Base-by-base conservation (phyloP, 2,329 filamentous ascomycete species). In the Diaporthe nobilis region DNA sequence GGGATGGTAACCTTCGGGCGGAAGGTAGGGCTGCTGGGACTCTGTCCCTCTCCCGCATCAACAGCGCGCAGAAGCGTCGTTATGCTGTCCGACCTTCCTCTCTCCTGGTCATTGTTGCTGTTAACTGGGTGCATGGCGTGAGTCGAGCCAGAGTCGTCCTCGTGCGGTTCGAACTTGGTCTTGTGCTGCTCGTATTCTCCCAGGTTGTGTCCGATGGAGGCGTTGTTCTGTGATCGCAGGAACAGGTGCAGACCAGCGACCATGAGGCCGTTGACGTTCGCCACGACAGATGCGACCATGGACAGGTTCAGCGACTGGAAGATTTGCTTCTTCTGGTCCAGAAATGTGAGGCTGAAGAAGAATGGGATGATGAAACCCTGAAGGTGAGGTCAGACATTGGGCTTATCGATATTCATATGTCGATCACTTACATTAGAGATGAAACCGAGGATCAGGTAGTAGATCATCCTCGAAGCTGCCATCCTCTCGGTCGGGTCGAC, bases 381-480 rank as follows among this genome's bases (percentile, higher is more conserved):
- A 6, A 1, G 7, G 34, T 13, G 39, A 53, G 8, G 57, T 75
- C 10, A 72, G 39, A 34, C 13, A 74, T 57, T 13, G 10, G 3
- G 28, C 34, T 13, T 47, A 61, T n/a, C 25, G 13, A 22, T 25
- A 10, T 55, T 37, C 53, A 47, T 22, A 13, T 37, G 22, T 22
- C 37, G 9, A 34, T 25, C 31, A 85, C 89, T 83, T 79, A 93
- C 92, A 81, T 88, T 90, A 73, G 88, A 91, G 67, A 90, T 82
- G 73, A 91, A 84, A 22, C 87, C 90, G 71, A 93, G 81, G 2
- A 88, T 82, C 77, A 93, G 85, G 80, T 92, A 94, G 81, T 93
- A 94, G 15, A 93, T 90, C 91, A 94, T 94, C 76, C 91, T 87
- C 9, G 92, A 94, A 5, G 92, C 92, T 47, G 90, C 87, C 75